These are phyloP conservation scores for Eimeria sp. DNA, from an alignment of 169 alveolate species.

Conservation along the genomic window DNA sequence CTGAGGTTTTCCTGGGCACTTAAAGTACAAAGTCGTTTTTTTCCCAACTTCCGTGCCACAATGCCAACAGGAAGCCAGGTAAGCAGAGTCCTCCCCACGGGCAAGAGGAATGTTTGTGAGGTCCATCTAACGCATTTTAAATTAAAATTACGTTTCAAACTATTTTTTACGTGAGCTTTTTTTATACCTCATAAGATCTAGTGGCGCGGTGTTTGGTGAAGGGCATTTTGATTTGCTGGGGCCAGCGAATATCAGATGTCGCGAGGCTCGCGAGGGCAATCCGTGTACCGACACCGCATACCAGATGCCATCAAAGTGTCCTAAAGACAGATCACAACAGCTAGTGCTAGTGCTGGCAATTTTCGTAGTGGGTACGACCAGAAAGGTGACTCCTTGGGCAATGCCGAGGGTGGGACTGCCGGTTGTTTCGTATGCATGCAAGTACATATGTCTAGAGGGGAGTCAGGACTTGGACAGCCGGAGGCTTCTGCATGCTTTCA, in stretches of 20 bases:
- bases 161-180: not conserved
- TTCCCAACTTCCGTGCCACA: not conserved
- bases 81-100: conserved; percentile 1
- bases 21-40: not conserved
- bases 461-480: not conserved
- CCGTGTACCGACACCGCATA: not conserved
- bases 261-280: not conserved
- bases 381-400: not conserved
- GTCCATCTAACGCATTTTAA: not conserved
- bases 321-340: not conserved
- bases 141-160: not conserved
- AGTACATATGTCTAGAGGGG: not conserved
- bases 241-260: not conserved
- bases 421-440: not conserved
- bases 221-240: not conserved
- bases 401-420: not conserved
- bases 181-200: not conserved
- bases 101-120: not conserved
- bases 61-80: conserved; percentile 78
- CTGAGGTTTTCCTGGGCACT: not conserved
- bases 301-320: not conserved
- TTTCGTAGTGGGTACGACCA: not conserved
- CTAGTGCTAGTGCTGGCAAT: not conserved
- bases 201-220: not conserved
- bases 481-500: not conserved